phyloP scores from a whole-genome alignment of 2,329 filamentous ascomycete species.

The Bisporella sp. region DNA sequence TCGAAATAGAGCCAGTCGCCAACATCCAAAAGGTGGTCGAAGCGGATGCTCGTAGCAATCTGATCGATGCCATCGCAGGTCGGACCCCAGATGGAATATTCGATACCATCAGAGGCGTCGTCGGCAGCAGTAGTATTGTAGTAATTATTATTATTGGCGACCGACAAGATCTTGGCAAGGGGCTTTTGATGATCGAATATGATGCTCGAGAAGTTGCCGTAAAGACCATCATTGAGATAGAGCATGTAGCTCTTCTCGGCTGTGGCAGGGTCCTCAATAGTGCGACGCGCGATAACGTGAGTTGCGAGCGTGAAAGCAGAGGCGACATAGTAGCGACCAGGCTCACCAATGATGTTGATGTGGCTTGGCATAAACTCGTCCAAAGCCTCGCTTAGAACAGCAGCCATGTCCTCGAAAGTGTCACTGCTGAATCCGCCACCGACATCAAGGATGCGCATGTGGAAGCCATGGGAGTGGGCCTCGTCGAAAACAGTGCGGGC shows the following conservation, averaged over 20 bases:
- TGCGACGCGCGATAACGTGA: constrained; percentile 92
- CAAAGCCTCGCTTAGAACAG: constrained; percentile 69
- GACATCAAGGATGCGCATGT: constrained; percentile 83
- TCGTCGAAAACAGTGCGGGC: constrained; percentile 85
- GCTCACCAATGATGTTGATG: constrained; percentile 88
- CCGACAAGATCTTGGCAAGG: constrained; percentile 70
- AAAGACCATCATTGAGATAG: constrained; percentile 95
- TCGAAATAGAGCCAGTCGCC: constrained; percentile 99
- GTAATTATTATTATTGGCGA: constrained; percentile 46
- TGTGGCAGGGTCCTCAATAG: constrained; percentile 64
- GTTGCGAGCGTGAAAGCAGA: constrained; percentile 90
- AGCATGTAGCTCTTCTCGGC: constrained; percentile 81
- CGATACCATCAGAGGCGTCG: constrained; percentile 46
- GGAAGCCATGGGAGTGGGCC: constrained; percentile 67
- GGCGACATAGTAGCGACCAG: constrained; percentile 92
- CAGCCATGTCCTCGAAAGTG: constrained; percentile 86
- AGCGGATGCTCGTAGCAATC: constrained; percentile 74
- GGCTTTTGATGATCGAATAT: constrained; percentile 98
- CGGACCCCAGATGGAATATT: constrained; percentile 97
- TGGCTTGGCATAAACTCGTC: constrained; percentile 77
- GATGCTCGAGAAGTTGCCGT: constrained; percentile 98
- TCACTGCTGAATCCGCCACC: constrained; percentile 90
- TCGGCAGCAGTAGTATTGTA: constrained; percentile 49
- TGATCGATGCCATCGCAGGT: constrained; percentile 98
- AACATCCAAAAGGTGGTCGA: constrained; percentile 73